Evolutionary conservation across 106 monocot genomes (phyloP), one percentile per base, ranked within the genome.

Genomic region (Dendrobium huoshanense): DNA sequence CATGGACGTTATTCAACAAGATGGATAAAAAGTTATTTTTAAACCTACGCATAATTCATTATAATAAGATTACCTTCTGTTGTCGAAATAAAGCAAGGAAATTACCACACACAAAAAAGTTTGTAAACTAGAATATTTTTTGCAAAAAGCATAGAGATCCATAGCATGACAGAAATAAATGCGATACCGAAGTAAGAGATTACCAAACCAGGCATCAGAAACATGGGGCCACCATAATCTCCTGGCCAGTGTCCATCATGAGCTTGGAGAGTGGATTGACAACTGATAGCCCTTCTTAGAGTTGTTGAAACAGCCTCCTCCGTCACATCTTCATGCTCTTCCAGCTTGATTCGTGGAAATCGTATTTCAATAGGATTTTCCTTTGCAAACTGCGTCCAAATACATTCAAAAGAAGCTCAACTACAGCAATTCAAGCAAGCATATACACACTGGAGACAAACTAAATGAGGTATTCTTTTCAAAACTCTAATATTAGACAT

Each of bases 171-270:
- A 76, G 4, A 51, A 45, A 75, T 4, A 45, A 27, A 47, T 1
- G 42, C 13, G 27, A 9, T 49, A 27, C 22, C 9, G 24, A 43
- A 19, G 41, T 22, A 74, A 77, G 4, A 58, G 54, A 72, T 76
- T 90, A 91, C 94, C 90, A 96, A 73, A 64, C 87, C 90, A 73
- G 96, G 96, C 81, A 90, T 80, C 47, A 96, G 85, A 75, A 96
- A 94, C 90, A 93, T 91, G 17, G 93, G 93, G 41, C 96, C 96
- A 25, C 91, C 93, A 64, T 91, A 96, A 72, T 96, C 96, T 33
- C 96, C 96, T 25, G 91, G 83, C 96, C 96, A 96, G 74, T 96
- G 96, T 13, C 96, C 96, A 84, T 96, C 96, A 48, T 87, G 87
- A 29, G 91, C 87, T 81, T 96, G 96, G 25, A 96, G 81, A 47